Base-by-base conservation (phyloP, 306 rosid genomes). In the Crotalaria pallida region DNA sequence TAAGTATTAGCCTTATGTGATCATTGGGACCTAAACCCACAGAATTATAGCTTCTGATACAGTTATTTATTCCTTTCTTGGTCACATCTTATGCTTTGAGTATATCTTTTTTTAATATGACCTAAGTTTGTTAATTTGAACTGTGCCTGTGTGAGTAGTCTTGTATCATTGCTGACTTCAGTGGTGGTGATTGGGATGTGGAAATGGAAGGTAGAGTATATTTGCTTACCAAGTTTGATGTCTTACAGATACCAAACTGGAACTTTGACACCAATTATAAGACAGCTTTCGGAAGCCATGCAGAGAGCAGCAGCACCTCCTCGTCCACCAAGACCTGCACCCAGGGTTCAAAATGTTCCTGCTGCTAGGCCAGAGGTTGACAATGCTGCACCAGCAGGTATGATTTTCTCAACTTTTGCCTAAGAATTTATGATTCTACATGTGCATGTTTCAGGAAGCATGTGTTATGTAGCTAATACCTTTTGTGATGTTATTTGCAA, bases 241-340 rank as follows among this genome's bases (percentile, higher is more conserved):
- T 78, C 69, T 48, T 72, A 70, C 74, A 88, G 96, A 53, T 86
- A 82, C 75, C 89, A 86, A 80, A 88, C 91, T 64, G 91, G 92
- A 78, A 83, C 89, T 2, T 85, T 88, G 49, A 77, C 92, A 19
- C 96, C 96, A 36, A 26, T 88, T 24, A 45, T 88, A 64, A 74
- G 81, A 47, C 80, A 92, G 89, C 89, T 86, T 65, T 82, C 91
- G 33, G 92, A 83, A 60, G 96, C 88, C 62, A 88, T 84, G 96
- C 88, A 84, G 65, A 84, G 88, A 77, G 91, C 91, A 34, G 91
- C 86, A 63, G 96, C 77, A 40, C 91, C 95, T 62, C 95, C 91
- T 64, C 85, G 78, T 26, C 88, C 79, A 19, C 86, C 80, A 21
- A 88, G 89, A 65, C 82, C 87, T 41, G 82, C 81, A 72, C 87